Base-by-base conservation (phyloP, 495 filamentous ascomycete species). In the Oidiodendron maius region DNA sequence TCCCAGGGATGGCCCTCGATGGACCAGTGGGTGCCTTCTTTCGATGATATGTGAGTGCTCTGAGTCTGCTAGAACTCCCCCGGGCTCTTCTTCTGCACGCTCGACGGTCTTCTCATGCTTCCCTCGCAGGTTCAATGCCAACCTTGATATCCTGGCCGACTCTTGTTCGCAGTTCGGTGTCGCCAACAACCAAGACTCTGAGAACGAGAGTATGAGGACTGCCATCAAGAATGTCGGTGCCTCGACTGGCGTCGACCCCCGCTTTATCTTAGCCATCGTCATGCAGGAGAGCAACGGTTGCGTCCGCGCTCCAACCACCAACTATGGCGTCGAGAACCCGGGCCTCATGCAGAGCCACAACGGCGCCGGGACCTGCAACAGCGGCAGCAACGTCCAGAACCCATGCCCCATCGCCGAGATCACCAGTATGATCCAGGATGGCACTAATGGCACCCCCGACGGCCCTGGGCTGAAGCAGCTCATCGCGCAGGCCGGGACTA, bases 201-300 rank as follows among this genome's bases (percentile, higher is more conserved):
- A 80, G 53, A 70, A 68, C 22, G 46, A 43, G 12, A 26, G 61
- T 24, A 64, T 80, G 28, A 60, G 64, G 30, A 50, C 51, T 34
- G 62, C 60, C 26, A 77, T 77, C 47, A 18, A 65, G 22, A 40
- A 51, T 12, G 63, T 77, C 11, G 60, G 74, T 11, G 20, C 24
- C 2, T 52, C 53, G 4, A 64, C 70, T 17, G 61, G 64, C 13
- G 57, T 81, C 17, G 72, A 78, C 48, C 37, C 38, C 17, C 61
- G 63, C 40, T 67, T 63, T 51, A 64, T 72, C 48, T 57, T 71
- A 17, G 59, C 60, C 38, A 63, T 78, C 44, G 54, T 81, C 35
- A 73, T 82, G 67, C 78, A 82, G 57, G 77, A 82, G 55, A 72
- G 67, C 61, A 71, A 70, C 50, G 78, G 77, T 50, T 82, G 78